Percentiles rank a stretch among this genome's conserved stretches.
Evolutionary conservation across 129 eudicot genomes (phyloP).

Genomic region (Escallonia herrerae): DNA sequence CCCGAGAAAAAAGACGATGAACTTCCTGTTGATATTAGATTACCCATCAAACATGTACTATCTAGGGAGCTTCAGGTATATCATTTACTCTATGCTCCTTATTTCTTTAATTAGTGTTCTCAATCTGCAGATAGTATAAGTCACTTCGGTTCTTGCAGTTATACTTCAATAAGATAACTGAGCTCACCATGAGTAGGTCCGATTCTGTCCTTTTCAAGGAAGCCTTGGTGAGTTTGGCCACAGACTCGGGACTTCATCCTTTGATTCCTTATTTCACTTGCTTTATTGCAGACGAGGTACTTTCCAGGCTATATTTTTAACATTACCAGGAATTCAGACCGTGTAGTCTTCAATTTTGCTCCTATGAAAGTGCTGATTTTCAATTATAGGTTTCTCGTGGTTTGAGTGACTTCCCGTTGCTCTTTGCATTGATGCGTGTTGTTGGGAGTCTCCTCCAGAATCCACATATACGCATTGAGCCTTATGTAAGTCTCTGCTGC

Average conservation of each 20-base stretch:
- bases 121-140: background rate
- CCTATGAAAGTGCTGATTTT: background rate
- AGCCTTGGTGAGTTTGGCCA: constrained; percentile 62
- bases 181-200: constrained; percentile 50
- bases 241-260: constrained; percentile 75
- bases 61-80: constrained; percentile 82
- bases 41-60: constrained; percentile 66
- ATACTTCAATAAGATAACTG: constrained; percentile 55
- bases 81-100: background rate
- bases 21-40: constrained; percentile 56
- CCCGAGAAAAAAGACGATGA: constrained; percentile 44
- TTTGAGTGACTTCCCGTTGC: constrained; percentile 42
- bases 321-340: constrained; percentile 3
- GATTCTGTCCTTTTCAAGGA: constrained; percentile 57
- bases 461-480: constrained; percentile 64
- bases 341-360: background rate
- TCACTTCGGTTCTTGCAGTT: constrained; percentile 33
- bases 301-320: background rate
- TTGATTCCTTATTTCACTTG: constrained; percentile 63
- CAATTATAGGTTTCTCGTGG: constrained; percentile 55
- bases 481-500: constrained; percentile 37
- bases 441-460: constrained; percentile 65
- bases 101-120: background rate
- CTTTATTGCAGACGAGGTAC: constrained; percentile 69
- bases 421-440: constrained; percentile 65